These are phyloP conservation scores for Phytophthora hibernalis DNA, from an alignment of 352 stramenopile species.

Conservation along the genomic window DNA sequence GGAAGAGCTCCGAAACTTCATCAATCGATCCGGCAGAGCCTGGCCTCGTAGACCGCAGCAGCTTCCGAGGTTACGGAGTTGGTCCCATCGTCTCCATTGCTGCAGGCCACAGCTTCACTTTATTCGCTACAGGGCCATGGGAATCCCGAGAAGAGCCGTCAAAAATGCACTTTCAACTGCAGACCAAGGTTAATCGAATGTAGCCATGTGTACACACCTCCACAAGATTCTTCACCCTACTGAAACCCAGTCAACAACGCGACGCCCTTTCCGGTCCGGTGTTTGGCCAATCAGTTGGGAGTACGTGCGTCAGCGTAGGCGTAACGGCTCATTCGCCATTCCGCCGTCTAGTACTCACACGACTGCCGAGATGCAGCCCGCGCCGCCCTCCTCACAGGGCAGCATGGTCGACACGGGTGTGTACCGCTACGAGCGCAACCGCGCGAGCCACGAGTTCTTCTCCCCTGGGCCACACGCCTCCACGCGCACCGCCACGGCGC, in stretches of 20 bases:
- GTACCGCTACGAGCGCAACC: conserved; percentile 80
- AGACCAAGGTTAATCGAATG: conserved; percentile 55
- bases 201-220: conserved; percentile 9
- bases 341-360: conserved; percentile 11
- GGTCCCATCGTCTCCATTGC: conserved; percentile 63
- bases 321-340: conserved; percentile 21
- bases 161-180: conserved; percentile 43
- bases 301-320: no score
- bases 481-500: conserved; percentile 70
- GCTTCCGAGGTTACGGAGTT: conserved; percentile 47
- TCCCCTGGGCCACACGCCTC: conserved; percentile 61
- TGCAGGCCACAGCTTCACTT: conserved; percentile 61
- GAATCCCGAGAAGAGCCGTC: conserved; percentile 44
- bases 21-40: conserved; percentile 51
- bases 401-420: conserved; percentile 68
- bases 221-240: conserved; percentile 16
- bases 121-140: conserved; percentile 64
- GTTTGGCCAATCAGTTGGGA: conserved; percentile 17
- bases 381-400: conserved; percentile 32
- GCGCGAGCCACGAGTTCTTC: conserved; percentile 81
- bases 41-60: conserved; percentile 47
- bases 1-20: conserved; percentile 32
- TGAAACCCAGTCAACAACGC: conserved; percentile 5
- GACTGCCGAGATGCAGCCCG: conserved; percentile 21
- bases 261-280: neutral